phyloP scores from a whole-genome alignment of 2,329 filamentous ascomycete species.

The Chrysosporium queenslandicum region DNA sequence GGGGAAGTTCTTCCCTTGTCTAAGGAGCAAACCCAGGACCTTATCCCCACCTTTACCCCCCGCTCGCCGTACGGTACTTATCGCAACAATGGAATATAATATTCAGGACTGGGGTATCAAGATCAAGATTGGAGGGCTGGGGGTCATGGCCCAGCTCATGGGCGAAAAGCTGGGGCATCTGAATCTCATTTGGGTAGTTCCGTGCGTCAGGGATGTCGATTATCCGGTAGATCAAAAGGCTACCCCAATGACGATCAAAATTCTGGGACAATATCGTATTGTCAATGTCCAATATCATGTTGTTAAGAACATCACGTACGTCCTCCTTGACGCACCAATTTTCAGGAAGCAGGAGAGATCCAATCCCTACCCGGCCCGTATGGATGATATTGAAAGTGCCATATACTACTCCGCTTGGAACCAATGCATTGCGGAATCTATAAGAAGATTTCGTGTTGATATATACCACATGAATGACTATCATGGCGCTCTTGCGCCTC shows the following conservation, averaged over 20 bases:
- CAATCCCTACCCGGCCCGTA: constrained; percentile 56
- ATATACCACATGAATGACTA: constrained; percentile 60
- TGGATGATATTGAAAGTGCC: constrained; percentile 59
- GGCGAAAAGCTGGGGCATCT: constrained; percentile 55
- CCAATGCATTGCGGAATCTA: constrained; percentile 55
- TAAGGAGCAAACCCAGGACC: constrained; percentile 29
- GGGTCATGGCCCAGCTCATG: constrained; percentile 62
- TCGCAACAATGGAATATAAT: constrained; percentile 63
- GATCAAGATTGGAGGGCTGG: constrained; percentile 61
- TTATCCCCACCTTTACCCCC: background rate
- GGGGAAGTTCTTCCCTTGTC: constrained; percentile 31
- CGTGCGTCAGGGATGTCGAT: constrained; percentile 53
- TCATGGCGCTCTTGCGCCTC: constrained; percentile 52
- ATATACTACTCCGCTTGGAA: constrained; percentile 64
- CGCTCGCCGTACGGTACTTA: constrained; percentile 47
- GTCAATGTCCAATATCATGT: constrained; percentile 56
- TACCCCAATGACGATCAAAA: constrained; percentile 52
- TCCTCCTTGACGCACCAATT: constrained; percentile 56
- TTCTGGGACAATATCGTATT: constrained; percentile 51
- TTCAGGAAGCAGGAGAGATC: constrained; percentile 54
- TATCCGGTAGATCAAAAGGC: constrained; percentile 52
- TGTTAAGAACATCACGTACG: constrained; percentile 57
- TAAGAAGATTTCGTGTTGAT: constrained; percentile 53
- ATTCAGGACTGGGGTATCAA: constrained; percentile 61
- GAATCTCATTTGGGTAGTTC: constrained; percentile 56